Evolutionary conservation across 2,329 filamentous ascomycete species (phyloP).

Genomic region (Aspergillus sp.): DNA sequence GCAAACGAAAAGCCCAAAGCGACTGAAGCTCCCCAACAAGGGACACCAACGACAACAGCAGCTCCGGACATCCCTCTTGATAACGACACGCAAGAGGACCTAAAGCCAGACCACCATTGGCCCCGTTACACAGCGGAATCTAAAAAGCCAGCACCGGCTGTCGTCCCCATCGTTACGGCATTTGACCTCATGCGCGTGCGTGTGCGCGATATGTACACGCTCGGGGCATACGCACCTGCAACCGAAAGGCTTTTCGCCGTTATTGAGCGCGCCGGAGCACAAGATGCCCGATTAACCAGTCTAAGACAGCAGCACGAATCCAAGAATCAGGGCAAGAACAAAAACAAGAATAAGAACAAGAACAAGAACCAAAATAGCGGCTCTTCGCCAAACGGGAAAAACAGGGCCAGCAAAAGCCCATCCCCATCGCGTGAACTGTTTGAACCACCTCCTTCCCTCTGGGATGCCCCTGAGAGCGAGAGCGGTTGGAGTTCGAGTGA

Average conservation of each 20-base stretch:
- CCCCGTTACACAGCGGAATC: background rate
- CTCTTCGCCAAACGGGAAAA: background rate
- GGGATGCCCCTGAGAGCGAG: slow-evolving; percentile 40
- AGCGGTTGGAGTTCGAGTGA: slow-evolving; percentile 35
- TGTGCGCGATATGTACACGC: slow-evolving; percentile 57
- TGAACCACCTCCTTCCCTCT: slow-evolving; percentile 9
- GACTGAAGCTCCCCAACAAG: background rate
- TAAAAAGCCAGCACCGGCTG: background rate
- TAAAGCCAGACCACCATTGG: slow-evolving; percentile 7
- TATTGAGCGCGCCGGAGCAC: slow-evolving; percentile 34
- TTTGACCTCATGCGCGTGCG: slow-evolving; percentile 66
- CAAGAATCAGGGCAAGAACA: too few relatives aligned
- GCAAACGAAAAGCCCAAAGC: background rate
- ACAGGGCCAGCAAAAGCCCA: background rate
- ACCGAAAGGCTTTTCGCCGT: slow-evolving; percentile 54
- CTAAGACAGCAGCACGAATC: too few relatives aligned
- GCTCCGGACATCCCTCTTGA: slow-evolving; percentile 4
- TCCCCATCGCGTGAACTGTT: background rate
- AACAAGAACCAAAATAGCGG: too few relatives aligned
- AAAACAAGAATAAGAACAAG: too few relatives aligned
- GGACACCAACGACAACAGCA: background rate
- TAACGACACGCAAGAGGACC: slow-evolving; percentile 11
- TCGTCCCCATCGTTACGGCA: slow-evolving; percentile 52
- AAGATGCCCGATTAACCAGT: background rate
- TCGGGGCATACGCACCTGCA: slow-evolving; percentile 59